Conservation (phyloP, 2,329 filamentous ascomycete genomes). For the Epichloe sibirici region DNA sequence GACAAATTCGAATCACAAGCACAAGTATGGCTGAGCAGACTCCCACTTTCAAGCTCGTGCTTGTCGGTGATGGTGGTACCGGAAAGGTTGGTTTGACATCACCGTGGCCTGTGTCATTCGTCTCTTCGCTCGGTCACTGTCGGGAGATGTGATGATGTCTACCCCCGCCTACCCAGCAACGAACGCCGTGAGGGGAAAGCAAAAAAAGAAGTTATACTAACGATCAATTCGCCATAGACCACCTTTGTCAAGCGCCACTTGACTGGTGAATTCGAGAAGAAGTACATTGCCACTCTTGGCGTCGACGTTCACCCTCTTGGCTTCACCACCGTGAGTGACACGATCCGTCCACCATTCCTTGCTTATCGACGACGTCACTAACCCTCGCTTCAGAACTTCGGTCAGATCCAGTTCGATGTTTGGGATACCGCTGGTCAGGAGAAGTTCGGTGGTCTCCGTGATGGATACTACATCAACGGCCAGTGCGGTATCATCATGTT, state of each 20-base stretch:
- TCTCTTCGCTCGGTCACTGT: conserved; percentile 9
- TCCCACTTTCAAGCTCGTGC: conserved; percentile 98
- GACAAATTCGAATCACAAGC: conserved; percentile 20
- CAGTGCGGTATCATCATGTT: conserved; percentile 99
- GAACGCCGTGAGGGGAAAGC: neutral
- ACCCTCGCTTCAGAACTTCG: conserved; percentile 56
- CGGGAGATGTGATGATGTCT: conserved; percentile 6
- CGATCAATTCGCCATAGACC: conserved; percentile 48
- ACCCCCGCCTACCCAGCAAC: conserved; percentile 12
- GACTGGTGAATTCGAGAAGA: conserved; percentile 99
- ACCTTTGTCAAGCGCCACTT: conserved; percentile 99
- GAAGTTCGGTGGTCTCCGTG: conserved; percentile 98
- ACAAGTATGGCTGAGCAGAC: conserved; percentile 50
- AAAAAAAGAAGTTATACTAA: conserved; percentile 1
- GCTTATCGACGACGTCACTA: conserved; percentile 6
- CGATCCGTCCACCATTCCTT: conserved; percentile 4
- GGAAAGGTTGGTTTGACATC: conserved; percentile 62
- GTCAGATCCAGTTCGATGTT: conserved; percentile 95
- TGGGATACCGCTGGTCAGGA: conserved; percentile 99
- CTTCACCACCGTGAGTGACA: conserved; percentile 81
- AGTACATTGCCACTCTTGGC: conserved; percentile 99
- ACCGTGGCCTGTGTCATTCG: neutral
- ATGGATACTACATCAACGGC: conserved; percentile 99
- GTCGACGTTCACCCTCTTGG: conserved; percentile 97
- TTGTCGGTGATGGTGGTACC: conserved; percentile 98